Evolutionary conservation across 2,329 filamentous ascomycete genomes (phyloP).

Genomic region (Botrytis hyacinthi): DNA sequence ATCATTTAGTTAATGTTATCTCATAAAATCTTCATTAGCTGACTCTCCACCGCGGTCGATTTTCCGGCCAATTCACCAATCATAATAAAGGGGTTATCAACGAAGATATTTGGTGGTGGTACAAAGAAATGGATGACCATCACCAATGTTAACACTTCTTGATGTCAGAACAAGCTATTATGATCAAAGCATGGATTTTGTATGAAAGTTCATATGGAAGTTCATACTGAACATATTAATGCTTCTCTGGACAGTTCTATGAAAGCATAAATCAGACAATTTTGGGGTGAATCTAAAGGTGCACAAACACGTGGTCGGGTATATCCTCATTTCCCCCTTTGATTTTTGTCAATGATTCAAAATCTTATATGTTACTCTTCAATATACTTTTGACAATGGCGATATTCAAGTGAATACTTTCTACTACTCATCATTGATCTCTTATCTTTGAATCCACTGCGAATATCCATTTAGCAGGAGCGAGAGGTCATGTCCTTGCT

Average conservation of each 20-base stretch:
- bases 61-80: constrained; percentile 30
- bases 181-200: background rate
- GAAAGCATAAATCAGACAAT: background rate
- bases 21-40: background rate
- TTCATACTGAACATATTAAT: background rate
- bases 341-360: background rate
- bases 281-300: background rate
- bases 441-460: constrained; percentile 29
- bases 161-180: background rate
- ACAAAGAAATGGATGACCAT: constrained; percentile 20
- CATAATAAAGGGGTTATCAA: constrained; percentile 16
- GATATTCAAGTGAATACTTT: background rate
- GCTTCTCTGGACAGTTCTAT: constrained; percentile 1
- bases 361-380: background rate
- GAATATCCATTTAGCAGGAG: constrained; percentile 21
- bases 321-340: constrained; percentile 18
- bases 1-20: constrained; percentile 5
- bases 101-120: background rate
- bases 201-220: constrained; percentile 13
- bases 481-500: constrained; percentile 24
- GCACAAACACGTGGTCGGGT: constrained; percentile 21
- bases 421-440: constrained; percentile 22
- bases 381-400: background rate
- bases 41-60: constrained; percentile 22
- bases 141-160: background rate